Base-by-base conservation (phyloP, 495 filamentous ascomycete species). In the Penicillium paradoxum region DNA sequence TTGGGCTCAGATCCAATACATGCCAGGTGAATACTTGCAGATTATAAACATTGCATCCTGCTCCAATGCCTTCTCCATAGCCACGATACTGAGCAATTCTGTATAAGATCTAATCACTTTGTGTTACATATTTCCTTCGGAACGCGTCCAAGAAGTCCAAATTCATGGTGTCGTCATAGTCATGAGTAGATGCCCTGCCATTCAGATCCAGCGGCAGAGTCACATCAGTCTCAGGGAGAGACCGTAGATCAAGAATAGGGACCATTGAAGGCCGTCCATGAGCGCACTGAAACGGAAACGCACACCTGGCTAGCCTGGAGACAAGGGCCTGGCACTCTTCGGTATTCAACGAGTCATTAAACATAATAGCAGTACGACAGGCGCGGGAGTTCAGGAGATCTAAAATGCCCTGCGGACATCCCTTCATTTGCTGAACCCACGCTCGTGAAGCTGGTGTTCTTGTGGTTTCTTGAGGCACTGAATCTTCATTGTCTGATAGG, bases 291-390 rank as follows among this genome's bases (percentile, higher is more conserved):
- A 97, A 97, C 6, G 95, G 93, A 61, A 97, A 93, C 1, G 75
- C 82, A 55, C 88, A 95, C 2, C 60, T 60, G 8, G 83, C 78
- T 29, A 98, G 72, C 36, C 75, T 76, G 11, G 56, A 36, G 9
- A 97, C 70, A 15, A 98, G 65, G 13, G 62, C 66, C 40, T 74
- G 59, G 63, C 91, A 96, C 61, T 96, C 82, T 7, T 78, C 76
- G 1, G 73, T 49, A 1, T 73, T 78, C 39, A 97, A 64, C 9
- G 66, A 67, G 60, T 98, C 93, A 58, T 97, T 97, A 72, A 98
- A 98, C 93, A 98, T 98, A 68, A 97, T 88, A 6, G 93, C 90
- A 36, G 82, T 91, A 32, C 93, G 77, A 68, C 93, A 98, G 8
- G 93, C 88, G 34, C 91, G 82, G 5, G 90, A 95, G 58, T 96